A percentile compares a stretch with the other conserved stretches of the same genome.
phyloP scores from a whole-genome alignment of 345 rosid genomes.

The Theobroma cacao region DNA sequence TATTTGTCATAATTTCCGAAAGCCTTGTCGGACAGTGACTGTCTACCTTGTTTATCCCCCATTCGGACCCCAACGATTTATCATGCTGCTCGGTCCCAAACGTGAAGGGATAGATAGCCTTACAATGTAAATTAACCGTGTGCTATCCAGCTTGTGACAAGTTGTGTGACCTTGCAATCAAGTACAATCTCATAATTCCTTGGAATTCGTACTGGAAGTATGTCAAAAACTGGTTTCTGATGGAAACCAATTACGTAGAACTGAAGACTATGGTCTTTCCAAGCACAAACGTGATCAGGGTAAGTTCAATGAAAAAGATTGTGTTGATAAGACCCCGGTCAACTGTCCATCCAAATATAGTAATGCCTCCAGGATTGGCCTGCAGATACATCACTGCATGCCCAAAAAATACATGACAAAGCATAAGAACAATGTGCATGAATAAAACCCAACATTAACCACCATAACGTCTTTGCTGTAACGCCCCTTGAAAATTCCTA shows the following conservation, averaged over 20 bases:
- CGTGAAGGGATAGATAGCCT: too few relatives aligned
- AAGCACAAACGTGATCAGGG: constrained; percentile 72
- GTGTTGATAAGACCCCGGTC: constrained; percentile 77
- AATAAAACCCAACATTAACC: neutral
- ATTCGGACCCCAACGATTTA: too few relatives aligned
- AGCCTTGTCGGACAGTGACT: neutral
- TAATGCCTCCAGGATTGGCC: constrained; percentile 89
- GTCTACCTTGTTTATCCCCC: neutral
- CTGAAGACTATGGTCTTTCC: constrained; percentile 62
- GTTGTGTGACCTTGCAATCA: neutral
- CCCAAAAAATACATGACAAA: neutral
- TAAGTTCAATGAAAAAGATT: constrained; percentile 79
- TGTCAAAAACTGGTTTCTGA: neutral
- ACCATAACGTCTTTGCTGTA: neutral
- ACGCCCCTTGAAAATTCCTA: neutral
- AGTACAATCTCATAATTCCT: neutral
- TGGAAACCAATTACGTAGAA: constrained; percentile 11
- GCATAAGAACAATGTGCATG: neutral
- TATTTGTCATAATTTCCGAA: neutral
- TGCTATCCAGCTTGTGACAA: neutral
- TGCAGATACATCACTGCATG: constrained; percentile 78
- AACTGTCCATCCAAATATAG: constrained; percentile 85
- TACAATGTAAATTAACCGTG: too few relatives aligned
- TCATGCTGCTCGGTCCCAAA: too few relatives aligned
- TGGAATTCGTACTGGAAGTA: neutral